Evolutionary conservation across 495 filamentous ascomycete species (phyloP).

Genomic region (Penicillium silybi): DNA sequence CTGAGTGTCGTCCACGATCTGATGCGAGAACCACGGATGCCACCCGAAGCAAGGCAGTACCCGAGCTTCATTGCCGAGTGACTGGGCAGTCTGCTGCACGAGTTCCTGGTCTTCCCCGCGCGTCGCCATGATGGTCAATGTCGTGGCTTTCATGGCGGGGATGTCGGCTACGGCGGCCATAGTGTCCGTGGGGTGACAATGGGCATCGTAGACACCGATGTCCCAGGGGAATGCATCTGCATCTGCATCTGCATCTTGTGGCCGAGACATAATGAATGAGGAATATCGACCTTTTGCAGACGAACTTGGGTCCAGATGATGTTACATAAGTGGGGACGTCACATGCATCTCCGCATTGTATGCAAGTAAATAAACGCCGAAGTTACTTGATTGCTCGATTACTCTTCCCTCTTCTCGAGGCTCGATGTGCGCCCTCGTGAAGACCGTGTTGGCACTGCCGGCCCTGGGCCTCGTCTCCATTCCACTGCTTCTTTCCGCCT

Average conservation of each 20-base stretch:
- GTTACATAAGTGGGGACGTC: constrained; percentile 25
- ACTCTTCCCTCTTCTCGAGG: not conserved
- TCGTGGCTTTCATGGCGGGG: constrained; percentile 68
- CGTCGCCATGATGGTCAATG: constrained; percentile 85
- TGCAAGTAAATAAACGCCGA: constrained; percentile 3
- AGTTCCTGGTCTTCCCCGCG: constrained; percentile 82
- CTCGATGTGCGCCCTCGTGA: constrained; percentile 32
- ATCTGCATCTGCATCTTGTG: no score
- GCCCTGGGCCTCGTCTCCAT: constrained; percentile 62
- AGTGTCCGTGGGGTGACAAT: constrained; percentile 99
- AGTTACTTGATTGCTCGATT: not conserved
- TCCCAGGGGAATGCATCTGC: constrained; percentile 73
- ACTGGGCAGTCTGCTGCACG: constrained; percentile 62
- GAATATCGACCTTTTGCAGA: not conserved
- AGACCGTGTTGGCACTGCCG: constrained; percentile 56
- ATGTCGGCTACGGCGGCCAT: constrained; percentile 67
- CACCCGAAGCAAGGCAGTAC: constrained; percentile 90
- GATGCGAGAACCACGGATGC: constrained; percentile 98
- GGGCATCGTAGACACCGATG: constrained; percentile 81
- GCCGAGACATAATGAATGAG: constrained; percentile 14
- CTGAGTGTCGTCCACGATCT: constrained; percentile 64
- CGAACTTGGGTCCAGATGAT: constrained; percentile 9
- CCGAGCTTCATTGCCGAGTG: constrained; percentile 20
- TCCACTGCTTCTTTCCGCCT: constrained; percentile 65
- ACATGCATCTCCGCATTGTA: constrained; percentile 30